These are phyloP conservation scores for Apocynum venetum DNA, from an alignment of 257 asterid species.

Conservation along the genomic window DNA sequence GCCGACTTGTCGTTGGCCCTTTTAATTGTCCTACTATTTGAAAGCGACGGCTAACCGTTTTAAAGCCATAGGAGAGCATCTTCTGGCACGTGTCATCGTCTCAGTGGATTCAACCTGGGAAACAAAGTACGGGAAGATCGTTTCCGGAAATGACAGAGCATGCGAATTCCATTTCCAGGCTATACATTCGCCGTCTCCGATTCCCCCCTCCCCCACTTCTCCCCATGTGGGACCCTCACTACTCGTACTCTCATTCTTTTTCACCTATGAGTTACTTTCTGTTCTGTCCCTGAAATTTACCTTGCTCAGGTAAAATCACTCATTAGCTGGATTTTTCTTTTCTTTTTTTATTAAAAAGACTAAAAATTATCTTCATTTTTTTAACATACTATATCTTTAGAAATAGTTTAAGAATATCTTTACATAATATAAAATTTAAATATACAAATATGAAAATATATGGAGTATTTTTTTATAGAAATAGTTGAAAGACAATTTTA, in stretches of 20 bases:
- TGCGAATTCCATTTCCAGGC: slow-evolving; percentile 55
- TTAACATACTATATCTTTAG: too few species aligned
- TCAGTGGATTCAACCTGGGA: slow-evolving; percentile 17
- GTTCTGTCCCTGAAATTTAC: background rate
- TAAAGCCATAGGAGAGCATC: slow-evolving; percentile 7
- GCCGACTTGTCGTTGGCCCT: slow-evolving; percentile 43
- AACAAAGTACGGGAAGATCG: slow-evolving; percentile 17
- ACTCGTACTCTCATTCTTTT: too few species aligned
- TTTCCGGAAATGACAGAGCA: slow-evolving; percentile 33
- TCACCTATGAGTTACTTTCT: background rate
- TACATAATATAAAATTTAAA: too few species aligned
- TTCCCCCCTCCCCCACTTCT: background rate
- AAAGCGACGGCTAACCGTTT: slow-evolving; percentile 49
- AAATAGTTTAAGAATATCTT: too few species aligned
- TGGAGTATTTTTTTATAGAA: too few species aligned
- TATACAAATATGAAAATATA: too few species aligned
- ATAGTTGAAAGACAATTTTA: too few species aligned
- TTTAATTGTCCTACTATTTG: slow-evolving; percentile 25
- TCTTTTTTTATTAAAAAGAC: too few species aligned
- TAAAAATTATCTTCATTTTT: too few species aligned
- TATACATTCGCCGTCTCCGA: slow-evolving; percentile 15
- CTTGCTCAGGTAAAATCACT: background rate
- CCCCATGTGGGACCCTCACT: background rate
- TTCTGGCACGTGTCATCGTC: slow-evolving; percentile 17
- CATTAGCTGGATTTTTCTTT: background rate